A percentile compares a stretch with the other conserved stretches of the same genome.
phyloP scores from a whole-genome alignment of 208 protist species.

The Phytomonas sp. region DNA sequence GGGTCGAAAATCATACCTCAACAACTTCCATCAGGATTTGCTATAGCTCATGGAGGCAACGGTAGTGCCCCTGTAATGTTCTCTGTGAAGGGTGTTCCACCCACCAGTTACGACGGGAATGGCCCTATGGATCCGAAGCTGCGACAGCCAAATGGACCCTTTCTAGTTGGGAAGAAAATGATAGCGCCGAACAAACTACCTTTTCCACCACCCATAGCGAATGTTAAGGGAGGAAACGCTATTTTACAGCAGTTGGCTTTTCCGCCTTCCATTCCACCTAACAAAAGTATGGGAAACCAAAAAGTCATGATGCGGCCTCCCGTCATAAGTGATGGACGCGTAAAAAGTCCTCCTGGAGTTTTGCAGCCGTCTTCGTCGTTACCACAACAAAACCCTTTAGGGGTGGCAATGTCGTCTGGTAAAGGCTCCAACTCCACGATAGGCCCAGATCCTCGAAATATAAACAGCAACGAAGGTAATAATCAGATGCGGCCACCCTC shows the following conservation, averaged over 20 bases:
- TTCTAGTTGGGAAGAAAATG: background rate
- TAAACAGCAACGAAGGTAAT: background rate
- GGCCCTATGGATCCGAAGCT: background rate
- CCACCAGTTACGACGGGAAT: background rate
- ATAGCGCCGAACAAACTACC: background rate
- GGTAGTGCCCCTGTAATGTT: background rate
- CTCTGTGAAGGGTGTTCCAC: background rate
- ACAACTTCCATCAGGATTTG: background rate
- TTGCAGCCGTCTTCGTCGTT: background rate
- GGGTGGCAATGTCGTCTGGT: background rate
- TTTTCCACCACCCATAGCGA: background rate
- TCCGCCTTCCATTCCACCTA: background rate
- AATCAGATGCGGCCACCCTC: background rate
- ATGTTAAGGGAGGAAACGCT: background rate
- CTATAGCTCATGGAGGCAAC: background rate
- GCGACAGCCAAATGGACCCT: background rate
- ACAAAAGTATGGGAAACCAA: background rate
- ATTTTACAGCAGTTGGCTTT: background rate
- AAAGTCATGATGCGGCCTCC: background rate
- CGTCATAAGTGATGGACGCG: background rate
- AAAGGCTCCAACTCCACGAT: background rate
- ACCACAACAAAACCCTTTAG: background rate
- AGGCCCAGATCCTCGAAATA: background rate
- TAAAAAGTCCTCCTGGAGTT: background rate
- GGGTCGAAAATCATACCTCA: background rate